Evolutionary conservation across 1,284 basidiomycete species (phyloP).

Genomic region (Tylopilus orsonianus): DNA sequence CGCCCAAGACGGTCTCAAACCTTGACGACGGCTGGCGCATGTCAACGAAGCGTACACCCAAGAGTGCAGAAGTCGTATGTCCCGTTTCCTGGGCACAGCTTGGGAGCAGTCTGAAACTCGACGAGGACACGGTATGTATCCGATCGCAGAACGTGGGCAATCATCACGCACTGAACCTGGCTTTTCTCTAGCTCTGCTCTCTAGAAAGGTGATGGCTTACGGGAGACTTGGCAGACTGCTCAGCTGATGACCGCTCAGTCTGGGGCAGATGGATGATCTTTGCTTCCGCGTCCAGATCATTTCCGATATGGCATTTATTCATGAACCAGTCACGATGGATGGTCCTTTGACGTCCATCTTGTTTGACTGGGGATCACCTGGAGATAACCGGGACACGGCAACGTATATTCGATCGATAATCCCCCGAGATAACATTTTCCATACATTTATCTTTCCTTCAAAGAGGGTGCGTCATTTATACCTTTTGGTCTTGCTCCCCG

Average conservation of each 20-base stretch:
- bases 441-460: conserved; percentile 48
- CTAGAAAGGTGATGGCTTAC: conserved; percentile 27
- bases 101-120: conserved; percentile 16
- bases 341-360: conserved; percentile 41
- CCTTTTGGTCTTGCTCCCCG: not conserved
- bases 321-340: conserved; percentile 55
- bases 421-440: conserved; percentile 29
- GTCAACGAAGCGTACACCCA: conserved; percentile 28
- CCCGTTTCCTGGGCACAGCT: conserved; percentile 29
- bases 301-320: conserved; percentile 45
- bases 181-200: conserved; percentile 28
- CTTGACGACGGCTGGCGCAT: conserved; percentile 29
- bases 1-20: conserved; percentile 6
- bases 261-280: conserved; percentile 34
- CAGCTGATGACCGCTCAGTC: conserved; percentile 25
- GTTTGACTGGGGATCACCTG: conserved; percentile 49
- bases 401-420: conserved; percentile 35
- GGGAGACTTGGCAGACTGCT: not conserved
- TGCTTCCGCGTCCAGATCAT: conserved; percentile 40
- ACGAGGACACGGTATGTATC: conserved; percentile 30
- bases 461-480: conserved; percentile 37
- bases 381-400: conserved; percentile 34
- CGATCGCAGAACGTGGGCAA: not conserved
- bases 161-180: not conserved
- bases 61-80: conserved; percentile 31